These are phyloP conservation scores for Gynostemma pentaphyllum DNA, from an alignment of 306 rosid genomes.

Conservation along the genomic window DNA sequence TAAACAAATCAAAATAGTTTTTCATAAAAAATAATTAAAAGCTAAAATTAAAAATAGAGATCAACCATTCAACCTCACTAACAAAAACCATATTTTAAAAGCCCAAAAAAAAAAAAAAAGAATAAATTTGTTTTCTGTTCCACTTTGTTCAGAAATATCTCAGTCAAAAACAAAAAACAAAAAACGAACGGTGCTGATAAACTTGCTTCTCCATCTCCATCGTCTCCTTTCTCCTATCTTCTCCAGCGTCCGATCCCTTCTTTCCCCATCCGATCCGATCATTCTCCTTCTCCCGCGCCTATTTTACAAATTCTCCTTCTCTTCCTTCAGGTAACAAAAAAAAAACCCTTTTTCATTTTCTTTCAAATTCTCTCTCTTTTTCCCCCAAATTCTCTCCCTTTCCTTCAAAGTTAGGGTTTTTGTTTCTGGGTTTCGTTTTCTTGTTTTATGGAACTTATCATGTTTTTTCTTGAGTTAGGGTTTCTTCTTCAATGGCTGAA, in stretches of 20 bases:
- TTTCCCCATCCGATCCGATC: slow-evolving; percentile 38
- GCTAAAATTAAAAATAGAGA: no score
- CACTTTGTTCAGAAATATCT: not conserved
- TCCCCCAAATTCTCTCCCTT: not conserved
- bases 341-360: not conserved
- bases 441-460: slow-evolving; percentile 8
- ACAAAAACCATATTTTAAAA: no score
- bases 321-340: slow-evolving; percentile 21
- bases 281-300: slow-evolving; percentile 61
- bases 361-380: not conserved
- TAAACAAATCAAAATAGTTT: no score
- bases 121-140: not conserved
- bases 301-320: slow-evolving; percentile 33
- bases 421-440: not conserved
- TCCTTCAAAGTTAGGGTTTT: slow-evolving; percentile 25
- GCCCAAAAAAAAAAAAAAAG: not conserved
- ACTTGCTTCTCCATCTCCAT: slow-evolving; percentile 45
- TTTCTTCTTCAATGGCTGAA: slow-evolving; percentile 51
- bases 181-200: slow-evolving; percentile 97
- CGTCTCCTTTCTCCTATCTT: slow-evolving; percentile 76
- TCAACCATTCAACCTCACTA: no score
- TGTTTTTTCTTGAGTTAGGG: slow-evolving; percentile 30
- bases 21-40: no score
- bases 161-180: not conserved
- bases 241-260: slow-evolving; percentile 97